phyloP scores from a whole-genome alignment of 306 rosid species.

The Luffa aegyptiaca region DNA sequence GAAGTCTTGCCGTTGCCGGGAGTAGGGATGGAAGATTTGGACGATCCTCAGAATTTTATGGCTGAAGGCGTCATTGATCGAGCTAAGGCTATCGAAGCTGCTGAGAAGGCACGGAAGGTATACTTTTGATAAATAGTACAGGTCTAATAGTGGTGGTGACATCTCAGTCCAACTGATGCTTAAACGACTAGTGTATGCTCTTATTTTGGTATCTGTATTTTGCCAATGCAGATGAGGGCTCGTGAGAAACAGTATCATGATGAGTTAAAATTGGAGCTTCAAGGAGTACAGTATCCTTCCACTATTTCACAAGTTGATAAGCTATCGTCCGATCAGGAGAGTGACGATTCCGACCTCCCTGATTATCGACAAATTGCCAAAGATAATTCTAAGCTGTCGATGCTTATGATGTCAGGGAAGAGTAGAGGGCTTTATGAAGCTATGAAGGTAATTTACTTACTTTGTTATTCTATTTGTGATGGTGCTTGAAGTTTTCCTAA shows the following conservation, averaged over 20 bases:
- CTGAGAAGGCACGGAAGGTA: conserved; percentile 64
- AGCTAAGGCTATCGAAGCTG: conserved; percentile 78
- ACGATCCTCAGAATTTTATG: conserved; percentile 67
- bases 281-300: conserved; percentile 31
- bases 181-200: background rate
- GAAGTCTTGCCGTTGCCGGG: conserved; percentile 83
- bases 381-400: conserved; percentile 28
- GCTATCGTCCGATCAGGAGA: conserved; percentile 27
- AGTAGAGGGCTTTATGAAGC: conserved; percentile 55
- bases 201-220: background rate
- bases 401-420: conserved; percentile 38
- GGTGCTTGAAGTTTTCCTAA: background rate
- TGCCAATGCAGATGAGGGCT: conserved; percentile 51
- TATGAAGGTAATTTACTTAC: conserved; percentile 36
- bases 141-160: background rate
- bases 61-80: conserved; percentile 65
- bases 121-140: background rate
- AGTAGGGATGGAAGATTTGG: conserved; percentile 56
- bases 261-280: conserved; percentile 67
- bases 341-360: conserved; percentile 28
- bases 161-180: background rate
- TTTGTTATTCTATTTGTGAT: background rate
- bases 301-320: conserved; percentile 22
- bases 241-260: conserved; percentile 62
- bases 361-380: conserved; percentile 26